Evolutionary conservation across 208 protist species (phyloP), one percentile per base, ranked within the genome.

Genomic region (Lotmaria passim): DNA sequence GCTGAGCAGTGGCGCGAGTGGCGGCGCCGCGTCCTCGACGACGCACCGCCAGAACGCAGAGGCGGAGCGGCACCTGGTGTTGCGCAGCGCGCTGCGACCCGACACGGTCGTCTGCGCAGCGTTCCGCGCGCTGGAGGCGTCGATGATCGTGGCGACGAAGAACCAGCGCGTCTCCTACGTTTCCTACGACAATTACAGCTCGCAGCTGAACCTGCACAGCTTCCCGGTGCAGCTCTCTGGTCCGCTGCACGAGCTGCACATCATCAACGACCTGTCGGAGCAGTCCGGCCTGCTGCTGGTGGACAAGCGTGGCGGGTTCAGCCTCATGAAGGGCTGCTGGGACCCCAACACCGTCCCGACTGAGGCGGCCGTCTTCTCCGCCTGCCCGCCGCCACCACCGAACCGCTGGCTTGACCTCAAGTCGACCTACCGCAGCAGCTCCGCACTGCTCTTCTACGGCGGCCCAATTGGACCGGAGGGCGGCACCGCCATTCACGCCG

Each of bases 261-360:
- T 96, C 2, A 86, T 96, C 63, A 96, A 96, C 68, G 91, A 96
- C 63, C 75, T 94, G 19, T 91, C 91, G 11, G 87, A 93, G 76
- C 84, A 94, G 58, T 85, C 86, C 15, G 89, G 91, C 7, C 68
- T 96, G 33, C 77, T 96, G 41, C 50, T 94, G 34, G 80, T 94
- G n/a, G 84, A 86, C 64, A 89, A 89, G 58, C 79, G 75, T 0
- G 91, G 91, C 21, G 81, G 81, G 47, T 94, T 94, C 67, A 89
- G 73, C 55, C 73, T 94, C 21, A 63, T 96, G 56, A 90, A 86
- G 78, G 75, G 74, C 51, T 90, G 82, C 64, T 89, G 81, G 86
- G 75, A 79, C 43, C 68, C 70, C 15, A 77, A 86, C 48, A 71
- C 73, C 23, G 41, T 76, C 19, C 87, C 84, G 24, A 85, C 81